phyloP scores from a whole-genome alignment of 2,329 filamentous ascomycete species.

The Fusarium sp. region DNA sequence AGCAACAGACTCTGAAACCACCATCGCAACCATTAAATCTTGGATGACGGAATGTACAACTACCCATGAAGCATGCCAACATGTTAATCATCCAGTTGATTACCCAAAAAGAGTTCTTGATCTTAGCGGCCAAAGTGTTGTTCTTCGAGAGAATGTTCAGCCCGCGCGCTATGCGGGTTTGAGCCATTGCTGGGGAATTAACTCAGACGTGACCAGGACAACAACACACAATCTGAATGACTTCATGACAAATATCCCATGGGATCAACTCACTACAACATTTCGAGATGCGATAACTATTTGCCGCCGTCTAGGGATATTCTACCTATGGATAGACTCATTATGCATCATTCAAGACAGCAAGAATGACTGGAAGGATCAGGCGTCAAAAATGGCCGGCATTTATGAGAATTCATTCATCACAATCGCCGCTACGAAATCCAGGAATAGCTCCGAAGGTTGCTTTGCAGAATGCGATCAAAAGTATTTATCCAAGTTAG shows the following conservation, averaged over 20 bases:
- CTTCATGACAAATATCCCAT: neutral
- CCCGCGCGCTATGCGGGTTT: neutral
- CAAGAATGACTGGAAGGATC: neutral
- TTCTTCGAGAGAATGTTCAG: neutral
- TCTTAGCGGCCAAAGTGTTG: neutral
- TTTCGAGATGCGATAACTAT: neutral
- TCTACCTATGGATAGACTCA: neutral
- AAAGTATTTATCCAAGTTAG: rapidly evolving
- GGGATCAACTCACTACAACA: neutral
- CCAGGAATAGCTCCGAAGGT: neutral
- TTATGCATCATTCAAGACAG: neutral
- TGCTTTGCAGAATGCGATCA: neutral
- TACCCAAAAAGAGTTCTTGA: neutral
- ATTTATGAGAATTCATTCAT: neutral
- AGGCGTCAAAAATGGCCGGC: neutral
- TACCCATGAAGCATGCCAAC: neutral
- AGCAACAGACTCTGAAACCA: neutral
- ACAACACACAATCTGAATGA: neutral
- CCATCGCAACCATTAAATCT: neutral
- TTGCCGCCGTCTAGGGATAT: neutral
- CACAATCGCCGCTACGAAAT: neutral
- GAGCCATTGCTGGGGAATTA: neutral
- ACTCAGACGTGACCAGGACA: rapidly evolving
- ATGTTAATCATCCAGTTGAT: neutral
- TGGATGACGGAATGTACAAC: neutral